phyloP scores from a whole-genome alignment of 768 basidiomycete species.

The Boletus tomentosulus region DNA sequence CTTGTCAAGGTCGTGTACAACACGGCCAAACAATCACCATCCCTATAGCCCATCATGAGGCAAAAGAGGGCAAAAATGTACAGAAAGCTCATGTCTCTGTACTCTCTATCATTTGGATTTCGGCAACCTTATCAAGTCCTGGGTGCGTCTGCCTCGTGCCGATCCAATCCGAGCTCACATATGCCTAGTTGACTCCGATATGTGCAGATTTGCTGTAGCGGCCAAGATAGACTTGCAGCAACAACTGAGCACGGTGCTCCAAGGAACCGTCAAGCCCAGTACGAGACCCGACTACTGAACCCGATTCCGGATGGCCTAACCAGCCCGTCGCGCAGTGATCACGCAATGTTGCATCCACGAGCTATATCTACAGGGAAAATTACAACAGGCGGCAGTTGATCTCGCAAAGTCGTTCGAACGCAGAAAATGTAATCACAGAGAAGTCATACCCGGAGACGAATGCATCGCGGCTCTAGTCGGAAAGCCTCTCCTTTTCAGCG shows the following conservation, averaged over 20 bases:
- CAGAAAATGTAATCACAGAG: conserved; percentile 90
- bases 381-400: conserved; percentile 73
- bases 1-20: conserved; percentile 11
- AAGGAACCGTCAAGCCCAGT: conserved; percentile 92
- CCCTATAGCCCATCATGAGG: conserved; percentile 53
- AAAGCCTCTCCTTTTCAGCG: conserved; percentile 24
- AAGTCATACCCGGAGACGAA: conserved; percentile 79
- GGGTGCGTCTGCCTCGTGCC: conserved; percentile 41
- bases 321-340: conserved; percentile 76
- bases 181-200: conserved; percentile 74
- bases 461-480: conserved; percentile 83
- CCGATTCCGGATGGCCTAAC: conserved; percentile 27
- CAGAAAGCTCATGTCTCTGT: conserved; percentile 89
- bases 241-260: conserved; percentile 71
- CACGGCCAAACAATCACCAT: conserved; percentile 22
- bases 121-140: conserved; percentile 92
- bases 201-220: conserved; percentile 65
- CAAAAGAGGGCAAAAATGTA: conserved; percentile 96
- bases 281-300: conserved; percentile 32
- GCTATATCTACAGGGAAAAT: conserved; percentile 78
- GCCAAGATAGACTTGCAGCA: conserved; percentile 74
- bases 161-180: conserved; percentile 5
- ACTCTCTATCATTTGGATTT: conserved; percentile 84
- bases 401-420: conserved; percentile 92
- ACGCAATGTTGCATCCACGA: conserved; percentile 97